Percentiles rank a stretch among this genome's conserved stretches.
Conservation (phyloP, 2,329 filamentous ascomycete species). For the Fusarium nurragi region DNA sequence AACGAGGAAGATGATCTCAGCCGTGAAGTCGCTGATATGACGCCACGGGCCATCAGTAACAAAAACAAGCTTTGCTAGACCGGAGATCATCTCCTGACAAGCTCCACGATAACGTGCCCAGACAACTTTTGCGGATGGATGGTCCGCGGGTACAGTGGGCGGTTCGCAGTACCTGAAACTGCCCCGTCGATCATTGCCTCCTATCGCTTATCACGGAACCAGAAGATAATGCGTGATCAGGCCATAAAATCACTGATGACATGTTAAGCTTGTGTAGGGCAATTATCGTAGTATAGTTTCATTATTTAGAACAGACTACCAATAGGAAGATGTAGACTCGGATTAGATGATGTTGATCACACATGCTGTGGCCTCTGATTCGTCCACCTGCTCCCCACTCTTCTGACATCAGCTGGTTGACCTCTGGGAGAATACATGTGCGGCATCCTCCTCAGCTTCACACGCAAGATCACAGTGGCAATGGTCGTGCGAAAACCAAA, state of each 20-base stretch:
- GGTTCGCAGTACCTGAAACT: background rate
- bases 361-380: background rate
- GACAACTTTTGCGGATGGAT: background rate
- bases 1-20: accelerated
- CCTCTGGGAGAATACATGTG: no score
- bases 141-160: background rate
- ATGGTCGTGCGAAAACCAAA: no score
- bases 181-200: background rate
- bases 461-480: no score
- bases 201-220: background rate
- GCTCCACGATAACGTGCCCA: background rate
- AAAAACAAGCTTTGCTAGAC: background rate
- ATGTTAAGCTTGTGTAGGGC: no score
- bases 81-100: background rate
- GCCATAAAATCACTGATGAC: no score
- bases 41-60: background rate
- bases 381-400: background rate
- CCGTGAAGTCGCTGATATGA: background rate
- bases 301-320: no score
- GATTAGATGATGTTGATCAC: background rate
- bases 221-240: background rate
- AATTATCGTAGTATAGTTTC: no score
- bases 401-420: no score
- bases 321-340: no score
- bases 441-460: no score